Evolutionary conservation across 2,329 filamentous ascomycete genomes (phyloP).

Genomic region (Alternaria solani): DNA sequence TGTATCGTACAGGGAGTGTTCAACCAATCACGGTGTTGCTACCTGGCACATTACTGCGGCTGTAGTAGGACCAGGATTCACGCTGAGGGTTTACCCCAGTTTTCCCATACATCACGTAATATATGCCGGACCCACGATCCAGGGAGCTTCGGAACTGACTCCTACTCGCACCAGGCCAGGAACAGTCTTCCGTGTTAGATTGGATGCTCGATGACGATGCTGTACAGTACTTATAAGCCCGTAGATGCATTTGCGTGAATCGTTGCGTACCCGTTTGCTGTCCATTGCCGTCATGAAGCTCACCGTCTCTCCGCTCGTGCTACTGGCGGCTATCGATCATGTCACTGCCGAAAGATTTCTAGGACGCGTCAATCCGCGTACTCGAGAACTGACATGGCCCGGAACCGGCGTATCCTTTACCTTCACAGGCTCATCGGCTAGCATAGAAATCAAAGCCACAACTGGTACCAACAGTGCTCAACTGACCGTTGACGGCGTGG

Average conservation of each 20-base stretch:
- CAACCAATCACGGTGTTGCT: neutral
- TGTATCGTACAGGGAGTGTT: neutral
- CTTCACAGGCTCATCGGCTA: constrained; percentile 53
- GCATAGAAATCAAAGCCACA: constrained; percentile 43
- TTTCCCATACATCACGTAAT: neutral
- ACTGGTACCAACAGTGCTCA: constrained; percentile 48
- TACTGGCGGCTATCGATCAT: constrained; percentile 8
- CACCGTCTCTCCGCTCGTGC: neutral
- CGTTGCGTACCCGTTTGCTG: neutral
- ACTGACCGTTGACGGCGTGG: constrained; percentile 45
- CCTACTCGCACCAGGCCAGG: neutral
- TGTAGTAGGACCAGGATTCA: neutral
- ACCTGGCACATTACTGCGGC: neutral
- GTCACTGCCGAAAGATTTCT: constrained; percentile 28
- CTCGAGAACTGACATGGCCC: constrained; percentile 56
- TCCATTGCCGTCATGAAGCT: neutral
- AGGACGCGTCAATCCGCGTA: constrained; percentile 55
- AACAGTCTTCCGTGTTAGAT: neutral
- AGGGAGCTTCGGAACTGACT: neutral
- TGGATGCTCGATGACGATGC: neutral
- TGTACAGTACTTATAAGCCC: neutral
- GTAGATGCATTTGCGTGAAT: neutral
- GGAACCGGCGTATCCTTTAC: constrained; percentile 54
- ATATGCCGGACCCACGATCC: neutral
- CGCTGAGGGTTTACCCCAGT: neutral